Base-by-base conservation (phyloP, 2,329 filamentous ascomycete species). In the Venturia oleaginea region DNA sequence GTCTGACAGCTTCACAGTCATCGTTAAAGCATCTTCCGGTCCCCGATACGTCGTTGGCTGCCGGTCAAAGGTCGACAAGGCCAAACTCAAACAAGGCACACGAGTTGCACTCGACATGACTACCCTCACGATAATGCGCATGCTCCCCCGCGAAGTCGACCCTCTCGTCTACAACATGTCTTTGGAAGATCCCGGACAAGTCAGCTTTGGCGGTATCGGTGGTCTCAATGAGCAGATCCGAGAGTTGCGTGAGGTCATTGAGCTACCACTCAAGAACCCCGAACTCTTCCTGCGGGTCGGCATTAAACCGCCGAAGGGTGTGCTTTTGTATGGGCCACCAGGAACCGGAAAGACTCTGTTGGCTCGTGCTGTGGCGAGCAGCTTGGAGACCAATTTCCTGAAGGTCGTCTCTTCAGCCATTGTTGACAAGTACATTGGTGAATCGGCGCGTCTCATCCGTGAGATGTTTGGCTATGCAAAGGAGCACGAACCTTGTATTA, bases 401-500 rank as follows among this genome's bases (percentile, higher is more conserved):
- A 99, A 99, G 92, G 95, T 99, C 67, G 94, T 99, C 37, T 97
- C 94, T 3, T 99, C 94, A 54, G 95, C 94, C 34, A 99, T 99
- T 73, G 94, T 99, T 68, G 95, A 99, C 83, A 99, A 99, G 78
- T 99, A 99, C 75, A 99, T 99, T 68, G 94, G 94, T 77, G 94
- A 99, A 79, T 99, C 94, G 13, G 94, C 94, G 43, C 89, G 95
- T 69, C 82, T 99, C 69, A 99, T 99, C 73, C 88, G 94, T 76
- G 94, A 99, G 78, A 99, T 99, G 95, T 99, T 99, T 74, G 95
- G 94, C 65, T 99, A 99, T 74, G 94, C 95, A 72, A 97, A 97
- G 79, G 95, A 99, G 76, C 94, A 99, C 76, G 94, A 99, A 78
- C 94, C 94, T 46, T 99, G 94, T 77, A 99, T 99, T 77, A 99